These are phyloP conservation scores for Aphanomyces invadans DNA, from an alignment of 352 stramenopile species.

Conservation along the genomic window DNA sequence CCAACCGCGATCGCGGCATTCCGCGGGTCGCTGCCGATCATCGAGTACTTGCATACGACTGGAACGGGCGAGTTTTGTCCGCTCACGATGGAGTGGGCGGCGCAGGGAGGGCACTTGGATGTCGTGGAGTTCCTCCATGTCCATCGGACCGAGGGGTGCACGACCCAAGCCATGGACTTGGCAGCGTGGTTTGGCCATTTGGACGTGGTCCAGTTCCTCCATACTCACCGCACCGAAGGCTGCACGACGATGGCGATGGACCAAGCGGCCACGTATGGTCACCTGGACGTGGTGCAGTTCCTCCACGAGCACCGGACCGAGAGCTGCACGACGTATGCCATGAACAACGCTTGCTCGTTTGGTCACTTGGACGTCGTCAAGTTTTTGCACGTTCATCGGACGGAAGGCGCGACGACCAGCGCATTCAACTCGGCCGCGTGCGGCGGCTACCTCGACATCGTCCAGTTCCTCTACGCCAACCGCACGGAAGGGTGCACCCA, in stretches of 20 bases:
- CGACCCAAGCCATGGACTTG: neutral
- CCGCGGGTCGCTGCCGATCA: neutral
- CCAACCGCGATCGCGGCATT: neutral
- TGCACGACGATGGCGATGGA: neutral
- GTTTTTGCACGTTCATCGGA: neutral
- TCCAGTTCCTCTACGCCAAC: constrained; percentile 6
- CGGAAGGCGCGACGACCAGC: neutral
- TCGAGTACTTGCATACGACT: neutral
- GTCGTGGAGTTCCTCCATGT: neutral
- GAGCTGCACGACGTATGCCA: neutral
- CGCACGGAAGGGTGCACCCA: constrained; percentile 24
- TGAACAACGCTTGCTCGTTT: neutral
- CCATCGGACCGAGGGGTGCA: neutral
- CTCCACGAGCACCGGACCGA: neutral
- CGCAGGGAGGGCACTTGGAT: neutral
- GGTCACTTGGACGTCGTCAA: neutral
- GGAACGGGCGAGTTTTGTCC: neutral
- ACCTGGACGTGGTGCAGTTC: neutral
- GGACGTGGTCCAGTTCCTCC: neutral
- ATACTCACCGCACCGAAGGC: neutral
- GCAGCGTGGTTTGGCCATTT: neutral
- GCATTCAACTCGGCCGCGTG: neutral
- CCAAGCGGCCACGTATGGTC: neutral
- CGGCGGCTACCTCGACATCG: neutral
- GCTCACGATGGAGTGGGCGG: neutral